Conservation (phyloP, 2,329 filamentous ascomycete species). For the Sporothrix mexicana region DNA sequence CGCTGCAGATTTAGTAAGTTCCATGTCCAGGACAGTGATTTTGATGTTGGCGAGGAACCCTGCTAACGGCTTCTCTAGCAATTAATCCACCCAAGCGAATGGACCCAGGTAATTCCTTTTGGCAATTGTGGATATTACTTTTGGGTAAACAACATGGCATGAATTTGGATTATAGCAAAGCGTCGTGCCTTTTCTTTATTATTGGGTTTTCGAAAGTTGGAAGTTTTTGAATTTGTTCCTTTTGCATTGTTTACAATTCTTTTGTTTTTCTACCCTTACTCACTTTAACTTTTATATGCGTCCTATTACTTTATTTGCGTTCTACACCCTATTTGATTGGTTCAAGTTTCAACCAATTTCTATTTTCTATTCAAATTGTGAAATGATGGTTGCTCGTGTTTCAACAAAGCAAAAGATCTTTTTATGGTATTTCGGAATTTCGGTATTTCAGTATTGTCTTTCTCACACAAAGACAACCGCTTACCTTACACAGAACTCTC, state of each 20-base stretch:
- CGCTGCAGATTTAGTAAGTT: conserved; percentile 93
- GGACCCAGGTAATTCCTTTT: background rate
- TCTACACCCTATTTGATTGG: too few relatives aligned
- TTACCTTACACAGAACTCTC: background rate
- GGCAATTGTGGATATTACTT: background rate
- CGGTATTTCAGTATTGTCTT: too few relatives aligned
- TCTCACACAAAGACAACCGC: background rate
- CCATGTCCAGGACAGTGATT: background rate
- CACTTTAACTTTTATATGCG: background rate
- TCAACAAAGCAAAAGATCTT: background rate
- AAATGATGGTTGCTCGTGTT: background rate
- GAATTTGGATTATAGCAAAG: conserved; percentile 1
- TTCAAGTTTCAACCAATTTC: background rate
- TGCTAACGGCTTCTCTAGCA: conserved; percentile 16
- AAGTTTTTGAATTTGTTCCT: conserved; percentile 38
- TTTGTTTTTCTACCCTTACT: background rate
- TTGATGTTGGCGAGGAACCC: background rate
- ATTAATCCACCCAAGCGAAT: background rate
- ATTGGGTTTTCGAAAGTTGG: conserved; percentile 37
- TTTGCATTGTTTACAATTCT: conserved; percentile 1
- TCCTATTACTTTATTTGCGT: background rate
- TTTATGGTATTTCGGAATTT: background rate
- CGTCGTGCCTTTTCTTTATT: background rate
- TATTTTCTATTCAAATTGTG: conserved; percentile 1
- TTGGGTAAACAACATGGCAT: background rate